Evolutionary conservation across 2,329 filamentous ascomycete genomes (phyloP), one percentile per base, ranked within the genome.

Genomic region (Aspergillus pseudoviridinutans): DNA sequence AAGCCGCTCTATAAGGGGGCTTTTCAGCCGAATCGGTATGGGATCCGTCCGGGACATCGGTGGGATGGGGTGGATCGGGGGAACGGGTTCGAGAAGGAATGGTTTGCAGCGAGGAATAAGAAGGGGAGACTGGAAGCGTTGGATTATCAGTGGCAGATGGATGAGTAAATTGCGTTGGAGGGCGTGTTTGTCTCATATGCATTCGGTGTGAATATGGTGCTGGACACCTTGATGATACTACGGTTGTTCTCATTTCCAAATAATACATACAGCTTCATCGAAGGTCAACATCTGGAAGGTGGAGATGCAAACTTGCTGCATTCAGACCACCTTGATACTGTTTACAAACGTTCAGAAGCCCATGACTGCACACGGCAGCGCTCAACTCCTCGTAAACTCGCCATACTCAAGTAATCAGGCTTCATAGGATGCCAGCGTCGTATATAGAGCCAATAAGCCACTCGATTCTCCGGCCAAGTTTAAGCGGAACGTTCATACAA

Each of bases 11-110:
- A 97, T 72, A 79, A 86, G 59, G 94, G 93, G 0, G 83, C 87
- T 0, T 90, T 89, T 56, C 84, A 90, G 68, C 94, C 94, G 49
- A 99, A 99, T 80, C 83, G 94, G 22, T 97, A 97, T 77, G 91
- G 90, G 1, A 97, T 99, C 60, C 82, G 88, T 59, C 94, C 94
- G 0, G 95, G 94, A 0, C 91, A 96, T 78, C 82, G 91, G 63
- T 99, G 94, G 94, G 94, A 99, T 79, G 94, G 95, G 5, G 94
- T 99, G 20, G 94, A 99, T 79, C 82, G 94, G 63, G 83, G 91
- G 22, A 99, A 91, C 76, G 93, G 93, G 0, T 97, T 97, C 71
- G 94, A 99, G 78, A 89, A 85, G 61, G 88, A 97, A 71, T 89
- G 92, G 78, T 97, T 97, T 77, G 91, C 89, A 72, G 90, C 92